These are phyloP conservation scores for Schizophyllum amplum DNA, from an alignment of 1,284 basidiomycete genomes.

Conservation along the genomic window DNA sequence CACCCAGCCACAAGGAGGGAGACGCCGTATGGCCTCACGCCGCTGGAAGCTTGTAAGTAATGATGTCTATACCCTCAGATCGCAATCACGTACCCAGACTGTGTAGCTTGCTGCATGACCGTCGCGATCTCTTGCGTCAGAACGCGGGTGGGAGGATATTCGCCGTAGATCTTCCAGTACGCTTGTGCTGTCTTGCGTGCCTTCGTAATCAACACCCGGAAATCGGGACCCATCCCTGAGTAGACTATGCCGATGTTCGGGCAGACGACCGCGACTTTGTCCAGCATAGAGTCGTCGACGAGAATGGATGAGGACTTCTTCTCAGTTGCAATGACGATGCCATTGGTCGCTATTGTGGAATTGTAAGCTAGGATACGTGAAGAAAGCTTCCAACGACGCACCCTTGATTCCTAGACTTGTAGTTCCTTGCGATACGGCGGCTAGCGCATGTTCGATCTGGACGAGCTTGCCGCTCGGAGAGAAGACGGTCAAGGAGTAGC, in stretches of 20 bases:
- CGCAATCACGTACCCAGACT: constrained; percentile 76
- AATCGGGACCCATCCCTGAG: constrained; percentile 99
- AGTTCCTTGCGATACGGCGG: constrained; percentile 93
- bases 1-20: constrained; percentile 95
- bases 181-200: constrained; percentile 97
- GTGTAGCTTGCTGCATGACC: constrained; percentile 98
- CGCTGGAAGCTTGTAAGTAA: constrained; percentile 41
- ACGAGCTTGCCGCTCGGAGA: constrained; percentile 97
- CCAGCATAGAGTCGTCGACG: constrained; percentile 95
- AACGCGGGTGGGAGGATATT: constrained; percentile 97
- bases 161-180: constrained; percentile 99
- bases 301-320: constrained; percentile 98
- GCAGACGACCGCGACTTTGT: constrained; percentile 94
- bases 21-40: constrained; percentile 97
- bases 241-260: constrained; percentile 99
- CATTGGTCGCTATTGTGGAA: constrained; percentile 76
- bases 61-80: constrained; percentile 1
- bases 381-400: constrained; percentile 26
- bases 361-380: constrained; percentile 13
- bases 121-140: constrained; percentile 96
- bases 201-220: constrained; percentile 87
- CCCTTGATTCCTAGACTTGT: constrained; percentile 99
- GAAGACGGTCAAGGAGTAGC: constrained; percentile 98
- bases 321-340: constrained; percentile 98
- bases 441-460: constrained; percentile 99